Evolutionary conservation across 1,284 basidiomycete genomes (phyloP).

Genomic region (Fomitopsis pinicola): DNA sequence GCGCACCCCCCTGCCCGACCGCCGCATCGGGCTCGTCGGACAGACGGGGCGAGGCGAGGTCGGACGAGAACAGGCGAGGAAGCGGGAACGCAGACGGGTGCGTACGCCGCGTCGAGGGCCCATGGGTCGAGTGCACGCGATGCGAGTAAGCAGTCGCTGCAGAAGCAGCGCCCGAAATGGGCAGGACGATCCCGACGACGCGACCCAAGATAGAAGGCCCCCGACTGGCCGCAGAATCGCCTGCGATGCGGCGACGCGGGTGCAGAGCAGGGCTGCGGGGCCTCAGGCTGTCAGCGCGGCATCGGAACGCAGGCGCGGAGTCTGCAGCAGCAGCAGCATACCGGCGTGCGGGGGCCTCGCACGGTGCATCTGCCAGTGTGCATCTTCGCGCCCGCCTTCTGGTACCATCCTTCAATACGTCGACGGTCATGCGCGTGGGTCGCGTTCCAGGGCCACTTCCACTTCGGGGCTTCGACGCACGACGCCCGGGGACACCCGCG

Average conservation of each 20-base stretch:
- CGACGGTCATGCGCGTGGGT: not conserved
- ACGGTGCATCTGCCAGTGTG: not conserved
- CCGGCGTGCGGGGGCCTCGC: not conserved
- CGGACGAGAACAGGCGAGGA: not conserved
- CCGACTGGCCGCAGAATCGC: not conserved
- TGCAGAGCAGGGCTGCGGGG: not conserved
- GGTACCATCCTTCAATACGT: not conserved
- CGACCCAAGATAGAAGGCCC: not conserved
- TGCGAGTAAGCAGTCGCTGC: not conserved
- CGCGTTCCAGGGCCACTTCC: not conserved
- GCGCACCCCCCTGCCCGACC: not conserved
- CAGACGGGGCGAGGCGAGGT: not conserved
- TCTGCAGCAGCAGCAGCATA: not conserved
- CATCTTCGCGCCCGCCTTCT: not conserved
- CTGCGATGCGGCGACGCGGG: not conserved
- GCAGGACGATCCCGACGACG: slow-evolving; percentile 1
- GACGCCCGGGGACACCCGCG: not conserved
- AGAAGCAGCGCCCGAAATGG: not conserved
- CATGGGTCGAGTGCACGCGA: not conserved
- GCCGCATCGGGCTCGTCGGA: not conserved
- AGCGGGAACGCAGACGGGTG: not conserved
- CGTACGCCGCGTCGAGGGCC: not conserved
- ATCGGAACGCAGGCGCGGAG: not conserved
- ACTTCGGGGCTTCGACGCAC: not conserved
- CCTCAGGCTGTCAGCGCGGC: not conserved